Conservation (phyloP, 1,139 yeast species). For the Trichomonascaceae sp. region DNA sequence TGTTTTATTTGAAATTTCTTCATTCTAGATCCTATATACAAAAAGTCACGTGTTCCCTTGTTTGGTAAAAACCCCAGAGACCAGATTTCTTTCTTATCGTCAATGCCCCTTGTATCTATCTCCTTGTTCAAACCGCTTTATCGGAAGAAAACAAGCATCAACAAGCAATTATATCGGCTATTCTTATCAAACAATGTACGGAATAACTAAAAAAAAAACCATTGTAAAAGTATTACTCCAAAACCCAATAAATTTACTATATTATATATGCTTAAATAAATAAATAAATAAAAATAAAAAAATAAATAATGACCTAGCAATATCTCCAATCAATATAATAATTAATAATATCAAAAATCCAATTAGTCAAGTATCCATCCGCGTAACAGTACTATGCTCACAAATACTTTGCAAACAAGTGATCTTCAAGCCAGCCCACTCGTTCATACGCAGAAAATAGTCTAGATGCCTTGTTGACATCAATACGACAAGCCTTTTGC, state of each 20-base stretch:
- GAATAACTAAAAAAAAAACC: background rate
- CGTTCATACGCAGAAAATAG: conserved; percentile 88
- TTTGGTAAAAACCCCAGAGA: background rate
- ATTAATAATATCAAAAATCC: conserved; percentile 3
- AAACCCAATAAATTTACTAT: background rate
- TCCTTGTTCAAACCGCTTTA: background rate
- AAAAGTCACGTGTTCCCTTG: background rate
- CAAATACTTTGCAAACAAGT: conserved; percentile 53
- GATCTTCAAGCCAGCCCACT: conserved; percentile 91
- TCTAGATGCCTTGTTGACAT: conserved; percentile 92
- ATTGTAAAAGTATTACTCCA: background rate
- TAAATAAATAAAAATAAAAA: background rate
- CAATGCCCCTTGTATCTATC: background rate
- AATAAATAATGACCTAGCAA: conserved; percentile 9
- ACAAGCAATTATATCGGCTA: background rate
- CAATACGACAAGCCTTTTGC: conserved; percentile 94
- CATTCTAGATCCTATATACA: background rate
- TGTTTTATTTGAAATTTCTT: background rate
- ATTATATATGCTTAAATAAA: conserved; percentile 4
- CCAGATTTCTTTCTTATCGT: background rate
- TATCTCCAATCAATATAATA: conserved; percentile 3
- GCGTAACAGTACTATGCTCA: conserved; percentile 16
- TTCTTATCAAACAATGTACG: background rate
- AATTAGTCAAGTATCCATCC: background rate
- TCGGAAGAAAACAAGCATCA: background rate